Percentiles rank a stretch among this genome's conserved stretches.
These are phyloP conservation scores for Auricularia sp. DNA, from an alignment of 768 basidiomycete genomes.

Conservation along the genomic window DNA sequence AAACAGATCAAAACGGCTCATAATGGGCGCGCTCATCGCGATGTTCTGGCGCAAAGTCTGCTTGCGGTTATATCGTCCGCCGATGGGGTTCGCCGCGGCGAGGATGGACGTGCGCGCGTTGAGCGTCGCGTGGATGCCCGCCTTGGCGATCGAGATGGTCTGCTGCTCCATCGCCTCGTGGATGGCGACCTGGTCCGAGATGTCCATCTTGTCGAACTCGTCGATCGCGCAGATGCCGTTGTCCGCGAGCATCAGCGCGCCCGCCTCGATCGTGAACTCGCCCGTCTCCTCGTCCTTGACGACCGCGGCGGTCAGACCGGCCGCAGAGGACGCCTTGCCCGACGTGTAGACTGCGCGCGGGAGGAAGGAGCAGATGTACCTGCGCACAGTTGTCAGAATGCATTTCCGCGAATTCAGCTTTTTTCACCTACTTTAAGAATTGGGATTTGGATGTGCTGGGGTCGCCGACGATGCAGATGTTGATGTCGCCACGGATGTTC, in stretches of 20 bases:
- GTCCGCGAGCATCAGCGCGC: slow-evolving; percentile 97
- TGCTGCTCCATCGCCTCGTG: slow-evolving; percentile 99
- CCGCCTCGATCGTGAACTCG: slow-evolving; percentile 98
- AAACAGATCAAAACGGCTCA: slow-evolving; percentile 98
- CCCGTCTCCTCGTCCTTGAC: slow-evolving; percentile 98
- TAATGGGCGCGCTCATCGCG: slow-evolving; percentile 96
- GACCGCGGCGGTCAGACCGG: slow-evolving; percentile 96
- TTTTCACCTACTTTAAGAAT: slow-evolving; percentile 75
- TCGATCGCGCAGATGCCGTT: slow-evolving; percentile 99
- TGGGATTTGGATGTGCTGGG: slow-evolving; percentile 98
- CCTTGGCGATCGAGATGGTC: slow-evolving; percentile 98
- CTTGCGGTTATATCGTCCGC: slow-evolving; percentile 93
- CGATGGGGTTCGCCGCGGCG: slow-evolving; percentile 96
- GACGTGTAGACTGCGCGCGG: slow-evolving; percentile 98
- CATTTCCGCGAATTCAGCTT: neutral
- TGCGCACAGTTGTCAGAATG: too few relatives aligned
- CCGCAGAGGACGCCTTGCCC: slow-evolving; percentile 98
- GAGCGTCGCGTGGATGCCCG: slow-evolving; percentile 95
- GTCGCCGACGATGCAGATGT: slow-evolving; percentile 96
- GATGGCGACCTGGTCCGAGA: slow-evolving; percentile 96
- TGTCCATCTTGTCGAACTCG: slow-evolving; percentile 99
- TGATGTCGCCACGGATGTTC: slow-evolving; percentile 96
- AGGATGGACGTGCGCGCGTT: slow-evolving; percentile 97
- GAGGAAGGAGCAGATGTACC: slow-evolving; percentile 95
- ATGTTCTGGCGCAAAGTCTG: slow-evolving; percentile 85